These are phyloP conservation scores for Diaporthe capsici DNA, from an alignment of 2,329 filamentous ascomycete genomes.

Conservation along the genomic window DNA sequence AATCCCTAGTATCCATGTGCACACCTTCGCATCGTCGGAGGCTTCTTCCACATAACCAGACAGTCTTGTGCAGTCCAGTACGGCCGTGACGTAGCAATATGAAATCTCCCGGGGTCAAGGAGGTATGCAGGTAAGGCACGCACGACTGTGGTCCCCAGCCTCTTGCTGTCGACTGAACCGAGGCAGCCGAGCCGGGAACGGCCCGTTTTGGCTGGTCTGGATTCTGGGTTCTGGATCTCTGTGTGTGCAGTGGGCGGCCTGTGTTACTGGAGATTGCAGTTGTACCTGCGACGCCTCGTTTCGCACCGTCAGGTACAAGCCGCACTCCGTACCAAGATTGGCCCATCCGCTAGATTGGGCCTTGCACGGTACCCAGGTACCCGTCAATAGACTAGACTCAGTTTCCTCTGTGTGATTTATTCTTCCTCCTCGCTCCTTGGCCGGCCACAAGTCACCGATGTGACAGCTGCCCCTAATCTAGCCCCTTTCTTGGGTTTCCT, in stretches of 20 bases:
- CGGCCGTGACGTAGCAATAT: constrained; percentile 14
- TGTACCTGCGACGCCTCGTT: constrained; percentile 21
- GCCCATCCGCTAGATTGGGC: constrained; percentile 9
- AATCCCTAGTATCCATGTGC: background rate
- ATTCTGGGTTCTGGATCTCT: background rate
- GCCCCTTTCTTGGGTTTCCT: constrained; percentile 25
- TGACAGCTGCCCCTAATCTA: constrained; percentile 31
- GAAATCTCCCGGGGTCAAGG: background rate
- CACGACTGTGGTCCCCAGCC: background rate
- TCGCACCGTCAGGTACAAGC: constrained; percentile 6
- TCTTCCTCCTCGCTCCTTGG: background rate
- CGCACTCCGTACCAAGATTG: constrained; percentile 8
- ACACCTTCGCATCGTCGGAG: background rate
- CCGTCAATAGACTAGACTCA: background rate
- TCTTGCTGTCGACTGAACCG: background rate
- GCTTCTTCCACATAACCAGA: background rate
- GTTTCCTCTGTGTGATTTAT: background rate
- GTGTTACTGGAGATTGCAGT: constrained; percentile 6
- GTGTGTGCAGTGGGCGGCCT: background rate
- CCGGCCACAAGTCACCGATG: background rate
- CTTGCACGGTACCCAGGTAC: background rate
- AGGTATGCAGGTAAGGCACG: background rate
- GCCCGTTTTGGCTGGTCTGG: constrained; percentile 29
- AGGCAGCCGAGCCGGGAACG: constrained; percentile 34
- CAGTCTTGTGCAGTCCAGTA: background rate